A percentile compares a stretch with the other conserved stretches of the same genome.
Conservation (phyloP, 2,329 filamentous ascomycete genomes). For the Paecilomyces niveus region DNA sequence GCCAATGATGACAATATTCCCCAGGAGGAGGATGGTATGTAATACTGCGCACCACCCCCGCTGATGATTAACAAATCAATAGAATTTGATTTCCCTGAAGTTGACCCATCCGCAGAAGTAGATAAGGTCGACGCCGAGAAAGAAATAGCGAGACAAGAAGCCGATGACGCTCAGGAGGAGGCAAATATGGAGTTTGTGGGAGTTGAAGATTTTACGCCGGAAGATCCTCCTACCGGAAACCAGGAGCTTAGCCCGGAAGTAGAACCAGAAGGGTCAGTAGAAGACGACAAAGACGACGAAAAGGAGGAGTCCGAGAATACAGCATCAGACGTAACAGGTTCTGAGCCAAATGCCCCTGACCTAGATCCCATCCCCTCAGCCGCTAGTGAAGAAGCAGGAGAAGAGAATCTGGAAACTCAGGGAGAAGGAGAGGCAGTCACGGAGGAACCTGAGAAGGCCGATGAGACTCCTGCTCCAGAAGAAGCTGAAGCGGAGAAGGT, state of each 20-base stretch:
- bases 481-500: constrained; percentile 2
- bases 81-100: constrained; percentile 22
- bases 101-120: constrained; percentile 20
- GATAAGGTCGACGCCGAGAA: constrained; percentile 28
- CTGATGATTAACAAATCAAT: constrained; percentile 19
- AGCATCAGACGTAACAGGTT: neutral
- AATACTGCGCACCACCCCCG: constrained; percentile 4
- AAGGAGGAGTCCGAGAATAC: neutral
- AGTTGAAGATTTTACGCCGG: constrained; percentile 5
- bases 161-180: constrained; percentile 22
- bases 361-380: neutral
- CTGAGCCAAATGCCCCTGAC: neutral
- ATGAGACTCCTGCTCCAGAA: constrained; percentile 2
- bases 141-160: constrained; percentile 22
- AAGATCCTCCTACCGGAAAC: constrained; percentile 7
- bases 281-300: constrained; percentile 1
- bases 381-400: neutral
- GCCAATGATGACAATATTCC: constrained; percentile 2
- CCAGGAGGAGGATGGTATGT: constrained; percentile 17
- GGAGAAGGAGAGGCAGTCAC: constrained; percentile 1
- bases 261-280: neutral
- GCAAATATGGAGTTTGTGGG: constrained; percentile 7
- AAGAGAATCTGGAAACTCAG: neutral
- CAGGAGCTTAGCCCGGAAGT: constrained; percentile 2
- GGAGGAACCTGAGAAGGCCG: constrained; percentile 3